Base-by-base conservation (phyloP, 139 green algal species). In the Pseudopediastrum boryanum region DNA sequence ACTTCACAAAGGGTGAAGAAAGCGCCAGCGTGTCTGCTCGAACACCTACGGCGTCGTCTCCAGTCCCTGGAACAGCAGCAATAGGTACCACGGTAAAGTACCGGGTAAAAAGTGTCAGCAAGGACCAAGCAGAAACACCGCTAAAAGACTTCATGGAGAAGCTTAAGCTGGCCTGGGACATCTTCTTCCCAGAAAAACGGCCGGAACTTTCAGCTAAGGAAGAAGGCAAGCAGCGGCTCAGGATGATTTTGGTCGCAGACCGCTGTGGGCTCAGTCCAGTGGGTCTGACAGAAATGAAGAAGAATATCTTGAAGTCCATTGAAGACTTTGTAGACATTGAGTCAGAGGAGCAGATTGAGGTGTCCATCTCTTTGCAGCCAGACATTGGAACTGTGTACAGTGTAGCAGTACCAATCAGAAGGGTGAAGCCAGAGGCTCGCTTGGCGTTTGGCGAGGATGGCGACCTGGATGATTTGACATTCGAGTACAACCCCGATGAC, bases 271-370 rank as follows among this genome's bases (percentile, higher is more conserved):
- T 97, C 89, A 94, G 83, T 70, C 86, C 88, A 35, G 77, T 84
- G 51, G 76, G 76, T 3, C 54, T 82, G n/a, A 58, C 76, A 23
- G 89, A 93, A 56, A 95, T 97, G 86, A 92, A 93, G 73, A 75
- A 92, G 67, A 93, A 86, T 38, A 96, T 97, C 52, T 89, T 94
- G 10, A 63, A 63, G 0, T 92, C 89, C 19, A 84, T 97, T 36
- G 77, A 86, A 7, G 89, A 94, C n/a, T 97, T 92, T 80, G 93
- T 97, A 12, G 93, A 97, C 58, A 91, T 97, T 58, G 92, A 95
- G 69, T 75, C 50, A 0, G 89, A 94, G 75, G 91, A 96, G 41
- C 77, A 85, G 38, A 92, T 97, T 16, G 92, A 97, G 75, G 92
- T 93, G 0, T 89, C 89, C 67, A 87, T 98, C 69, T 90, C 83